Conservation (phyloP, 2,329 filamentous ascomycete species). For the Colletotrichum abscissum region DNA sequence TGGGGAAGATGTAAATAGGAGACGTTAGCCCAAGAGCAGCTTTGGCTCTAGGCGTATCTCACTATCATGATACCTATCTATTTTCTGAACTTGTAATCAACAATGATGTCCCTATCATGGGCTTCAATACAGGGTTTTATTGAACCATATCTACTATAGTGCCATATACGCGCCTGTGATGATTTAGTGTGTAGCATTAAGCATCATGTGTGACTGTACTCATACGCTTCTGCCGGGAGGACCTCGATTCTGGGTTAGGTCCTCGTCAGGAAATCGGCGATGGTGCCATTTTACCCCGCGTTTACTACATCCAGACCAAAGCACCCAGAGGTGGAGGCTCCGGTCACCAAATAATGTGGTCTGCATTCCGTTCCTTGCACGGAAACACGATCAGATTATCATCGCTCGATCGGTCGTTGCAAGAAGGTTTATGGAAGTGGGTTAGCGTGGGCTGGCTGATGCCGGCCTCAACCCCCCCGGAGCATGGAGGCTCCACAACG, state of each 20-base stretch:
- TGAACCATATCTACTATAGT: neutral
- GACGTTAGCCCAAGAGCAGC: neutral
- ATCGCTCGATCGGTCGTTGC: neutral
- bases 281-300: neutral
- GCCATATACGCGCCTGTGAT: neutral
- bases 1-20: constrained; percentile 10
- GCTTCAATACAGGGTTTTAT: neutral
- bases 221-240: too few relatives aligned
- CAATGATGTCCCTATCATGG: neutral
- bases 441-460: neutral
- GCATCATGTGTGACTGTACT: too few relatives aligned
- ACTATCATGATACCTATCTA: constrained; percentile 30
- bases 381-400: neutral
- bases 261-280: too few relatives aligned
- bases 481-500: neutral
- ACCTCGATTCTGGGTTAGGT: too few relatives aligned
- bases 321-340: neutral
- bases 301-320: neutral
- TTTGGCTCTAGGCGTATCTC: neutral
- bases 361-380: too few relatives aligned
- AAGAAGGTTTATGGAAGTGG: neutral
- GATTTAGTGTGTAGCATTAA: neutral
- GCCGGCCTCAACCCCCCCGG: neutral
- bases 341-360: neutral
- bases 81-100: constrained; percentile 7